Base-by-base conservation (phyloP, 441 rosid species). In the Isatis lusitanica region DNA sequence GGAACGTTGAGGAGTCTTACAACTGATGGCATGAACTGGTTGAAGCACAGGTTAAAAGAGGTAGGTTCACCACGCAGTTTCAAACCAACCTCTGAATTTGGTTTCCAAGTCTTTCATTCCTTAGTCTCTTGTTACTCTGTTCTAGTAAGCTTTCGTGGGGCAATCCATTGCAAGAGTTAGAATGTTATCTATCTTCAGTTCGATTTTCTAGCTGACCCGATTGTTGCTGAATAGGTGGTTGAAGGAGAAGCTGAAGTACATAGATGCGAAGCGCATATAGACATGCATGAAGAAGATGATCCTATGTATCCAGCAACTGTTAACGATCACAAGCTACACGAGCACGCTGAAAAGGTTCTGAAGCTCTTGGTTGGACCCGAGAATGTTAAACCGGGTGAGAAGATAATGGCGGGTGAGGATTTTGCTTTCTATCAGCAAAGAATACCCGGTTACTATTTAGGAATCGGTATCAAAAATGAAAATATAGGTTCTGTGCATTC, bases 1-100 rank as follows among this genome's bases (percentile, higher is more conserved):
- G 98, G 97, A 71, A 85, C 96, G 50, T 60, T 91, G 79, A 86
- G 98, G 80, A 87, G 96, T 83, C 96, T 93, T 63, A 84, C 94
- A 4, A 86, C 94, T 1, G 78, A 86, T 75, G 93, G 96, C 66
- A 79, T 93, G 77, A 50, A 57, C 71, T 82, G 72, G 78, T 90
- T 93, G 66, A 85, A 26, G 60, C 78, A 39, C 35, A 84, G 96
- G 83, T 64, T 88, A 74, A 85, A 80, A 79, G 90, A 91, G 93
- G 97, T 93, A 80, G 2, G 48, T 33, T n/a, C n/a, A n/a, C 18
- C 40, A 28, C 44, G 0, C 11, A 2, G 63, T 53, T 43, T 35
- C 33, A 16, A 42, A 11, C 48, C 24, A 21, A 21, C 24, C 24
- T 21, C 1, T 21, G 24, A 21, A 21, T 21, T 21, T 21, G 24